Evolutionary conservation across 257 asterid genomes (phyloP).

Genomic region (Salvia miltiorrhiza): DNA sequence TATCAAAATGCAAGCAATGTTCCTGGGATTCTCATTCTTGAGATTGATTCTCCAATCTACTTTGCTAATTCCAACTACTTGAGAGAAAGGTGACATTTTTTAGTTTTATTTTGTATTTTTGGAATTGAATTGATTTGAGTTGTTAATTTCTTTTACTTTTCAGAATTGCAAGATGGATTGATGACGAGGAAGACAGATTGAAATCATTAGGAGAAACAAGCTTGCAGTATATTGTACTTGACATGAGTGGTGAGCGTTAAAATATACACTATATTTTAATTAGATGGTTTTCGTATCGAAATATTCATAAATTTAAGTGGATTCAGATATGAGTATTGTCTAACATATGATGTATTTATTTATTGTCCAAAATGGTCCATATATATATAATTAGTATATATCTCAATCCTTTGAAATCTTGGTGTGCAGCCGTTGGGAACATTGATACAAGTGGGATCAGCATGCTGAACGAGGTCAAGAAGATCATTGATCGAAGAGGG

Average conservation of each 20-base stretch:
- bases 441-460: conserved; percentile 94
- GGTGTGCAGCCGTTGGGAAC: conserved; percentile 74
- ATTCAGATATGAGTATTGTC: too few relatives aligned
- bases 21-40: conserved; percentile 68
- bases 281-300: too few relatives aligned
- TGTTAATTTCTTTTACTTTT: too few relatives aligned
- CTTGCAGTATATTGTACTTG: conserved; percentile 68
- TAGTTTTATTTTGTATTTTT: background rate
- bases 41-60: conserved; percentile 76
- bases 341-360: too few relatives aligned
- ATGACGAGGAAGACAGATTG: conserved; percentile 79
- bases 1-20: conserved; percentile 50
- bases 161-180: conserved; percentile 85
- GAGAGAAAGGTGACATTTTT: conserved; percentile 61
- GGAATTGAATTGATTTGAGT: too few relatives aligned
- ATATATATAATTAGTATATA: too few relatives aligned
- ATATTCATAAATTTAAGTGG: too few relatives aligned
- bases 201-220: conserved; percentile 54
- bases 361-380: too few relatives aligned
- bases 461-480: conserved; percentile 84
- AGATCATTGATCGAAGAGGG: conserved; percentile 65
- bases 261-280: background rate
- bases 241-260: conserved; percentile 65
- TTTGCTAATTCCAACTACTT: conserved; percentile 83
- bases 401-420: background rate